These are phyloP conservation scores for Leccinum broughii DNA, from an alignment of 768 basidiomycete genomes.

Conservation along the genomic window DNA sequence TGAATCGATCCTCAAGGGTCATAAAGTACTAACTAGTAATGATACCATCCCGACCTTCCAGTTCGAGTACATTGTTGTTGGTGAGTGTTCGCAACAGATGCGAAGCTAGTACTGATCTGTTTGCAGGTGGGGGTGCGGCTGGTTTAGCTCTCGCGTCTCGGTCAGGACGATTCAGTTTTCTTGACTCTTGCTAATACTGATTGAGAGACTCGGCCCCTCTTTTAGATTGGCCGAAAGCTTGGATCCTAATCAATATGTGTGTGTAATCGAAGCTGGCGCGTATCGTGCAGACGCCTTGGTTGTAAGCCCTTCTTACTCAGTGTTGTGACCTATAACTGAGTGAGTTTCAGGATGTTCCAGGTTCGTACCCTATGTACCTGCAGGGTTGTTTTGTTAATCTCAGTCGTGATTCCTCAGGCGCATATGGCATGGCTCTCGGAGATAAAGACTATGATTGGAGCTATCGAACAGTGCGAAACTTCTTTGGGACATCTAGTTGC, in stretches of 20 bases:
- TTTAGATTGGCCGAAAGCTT: slow-evolving; percentile 17
- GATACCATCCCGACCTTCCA: too few relatives aligned
- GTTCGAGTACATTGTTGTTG: slow-evolving; percentile 18
- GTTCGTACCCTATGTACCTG: slow-evolving; percentile 5
- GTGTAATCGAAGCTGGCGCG: slow-evolving; percentile 20
- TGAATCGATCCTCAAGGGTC: background rate
- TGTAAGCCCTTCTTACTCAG: slow-evolving; percentile 6
- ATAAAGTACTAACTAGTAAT: background rate
- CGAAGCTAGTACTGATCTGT: background rate
- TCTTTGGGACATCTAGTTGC: background rate
- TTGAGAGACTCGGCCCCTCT: background rate
- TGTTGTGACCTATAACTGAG: background rate
- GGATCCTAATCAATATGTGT: slow-evolving; percentile 14
- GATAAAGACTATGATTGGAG: slow-evolving; percentile 19
- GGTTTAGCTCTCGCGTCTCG: slow-evolving; percentile 20
- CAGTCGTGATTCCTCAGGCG: background rate
- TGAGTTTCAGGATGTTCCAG: slow-evolving; percentile 17
- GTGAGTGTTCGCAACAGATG: background rate
- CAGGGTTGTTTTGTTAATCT: background rate
- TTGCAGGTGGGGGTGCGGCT: slow-evolving; percentile 17
- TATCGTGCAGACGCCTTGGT: slow-evolving; percentile 13
- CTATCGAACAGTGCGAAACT: slow-evolving; percentile 15
- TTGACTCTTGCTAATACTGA: background rate
- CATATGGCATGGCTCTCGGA: slow-evolving; percentile 2
- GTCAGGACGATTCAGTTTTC: background rate